phyloP scores from a whole-genome alignment of 108 stramenopile species.

The Fragilaria crotonensis region DNA sequence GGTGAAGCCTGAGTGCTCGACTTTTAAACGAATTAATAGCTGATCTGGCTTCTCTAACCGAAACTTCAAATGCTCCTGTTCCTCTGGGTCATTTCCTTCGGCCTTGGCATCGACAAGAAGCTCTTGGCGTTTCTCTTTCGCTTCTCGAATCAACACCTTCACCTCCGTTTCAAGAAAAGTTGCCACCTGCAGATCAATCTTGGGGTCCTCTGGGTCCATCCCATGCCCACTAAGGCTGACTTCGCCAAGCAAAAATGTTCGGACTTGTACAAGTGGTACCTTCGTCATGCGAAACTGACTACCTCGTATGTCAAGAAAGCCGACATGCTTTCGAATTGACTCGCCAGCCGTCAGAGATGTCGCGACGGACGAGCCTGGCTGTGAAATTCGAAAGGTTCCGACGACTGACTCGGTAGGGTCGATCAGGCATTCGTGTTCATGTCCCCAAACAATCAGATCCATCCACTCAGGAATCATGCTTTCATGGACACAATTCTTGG shows the following conservation, averaged over 20 bases:
- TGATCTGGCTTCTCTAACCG: conserved; percentile 74
- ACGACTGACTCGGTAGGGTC: conserved; percentile 78
- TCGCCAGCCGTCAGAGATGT: conserved; percentile 85
- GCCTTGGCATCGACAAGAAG: conserved; percentile 26
- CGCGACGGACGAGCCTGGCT: conserved; percentile 94
- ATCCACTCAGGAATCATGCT: conserved; percentile 98
- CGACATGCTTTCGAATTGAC: conserved; percentile 83
- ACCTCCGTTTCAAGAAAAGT: conserved; percentile 56
- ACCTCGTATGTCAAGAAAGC: conserved; percentile 69
- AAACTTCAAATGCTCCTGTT: conserved; percentile 25
- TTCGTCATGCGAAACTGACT: conserved; percentile 66
- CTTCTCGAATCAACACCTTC: conserved; percentile 52
- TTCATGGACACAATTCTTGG: conserved; percentile 95
- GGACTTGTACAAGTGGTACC: conserved; percentile 75
- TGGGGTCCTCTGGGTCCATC: conserved; percentile 73
- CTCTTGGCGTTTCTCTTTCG: conserved; percentile 26
- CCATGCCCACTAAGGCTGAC: conserved; percentile 42
- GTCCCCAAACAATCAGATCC: conserved; percentile 89
- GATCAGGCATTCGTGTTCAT: conserved; percentile 95
- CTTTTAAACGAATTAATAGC: conserved; percentile 87
- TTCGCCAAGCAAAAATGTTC: conserved; percentile 74
- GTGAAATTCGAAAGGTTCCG: conserved; percentile 89
- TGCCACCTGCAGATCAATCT: conserved; percentile 64
- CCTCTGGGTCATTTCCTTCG: conserved; percentile 22
- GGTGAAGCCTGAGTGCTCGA: conserved; percentile 93